Conservation (phyloP, 2,329 filamentous ascomycete genomes). For the Hirsutella rhossiliensis region DNA sequence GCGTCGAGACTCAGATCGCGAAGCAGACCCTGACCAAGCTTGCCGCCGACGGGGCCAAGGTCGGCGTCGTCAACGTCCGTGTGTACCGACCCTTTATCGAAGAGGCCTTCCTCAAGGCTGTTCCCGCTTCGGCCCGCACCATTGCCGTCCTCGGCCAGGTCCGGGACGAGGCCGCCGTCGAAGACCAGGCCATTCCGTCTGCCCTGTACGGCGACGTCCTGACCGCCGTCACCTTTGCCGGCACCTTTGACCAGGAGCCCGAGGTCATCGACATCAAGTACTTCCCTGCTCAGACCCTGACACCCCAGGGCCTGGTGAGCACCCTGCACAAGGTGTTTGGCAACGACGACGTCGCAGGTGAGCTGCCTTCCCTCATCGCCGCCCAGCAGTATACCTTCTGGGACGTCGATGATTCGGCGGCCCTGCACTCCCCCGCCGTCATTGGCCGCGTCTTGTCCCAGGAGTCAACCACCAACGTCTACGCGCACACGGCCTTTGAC, state of each 20-base stretch:
- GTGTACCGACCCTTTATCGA: conserved; percentile 93
- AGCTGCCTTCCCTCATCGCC: conserved; percentile 33
- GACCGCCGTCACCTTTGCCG: conserved; percentile 69
- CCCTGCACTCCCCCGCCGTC: conserved; percentile 50
- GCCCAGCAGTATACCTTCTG: conserved; percentile 87
- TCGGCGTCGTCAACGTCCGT: conserved; percentile 84
- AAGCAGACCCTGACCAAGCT: conserved; percentile 68
- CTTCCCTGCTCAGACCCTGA: conserved; percentile 49
- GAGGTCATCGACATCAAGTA: conserved; percentile 82
- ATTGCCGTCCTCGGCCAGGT: conserved; percentile 89
- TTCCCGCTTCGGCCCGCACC: conserved; percentile 63
- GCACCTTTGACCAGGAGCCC: conserved; percentile 49
- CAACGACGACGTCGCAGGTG: conserved; percentile 40
- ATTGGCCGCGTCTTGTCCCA: conserved; percentile 53
- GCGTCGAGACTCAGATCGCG: conserved; percentile 75
- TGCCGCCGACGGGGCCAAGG: conserved; percentile 58
- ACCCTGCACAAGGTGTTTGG: conserved; percentile 36
- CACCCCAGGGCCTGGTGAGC: conserved; percentile 39
- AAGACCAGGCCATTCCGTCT: conserved; percentile 69
- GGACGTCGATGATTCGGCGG: conserved; percentile 68
- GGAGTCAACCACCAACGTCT: conserved; percentile 54
- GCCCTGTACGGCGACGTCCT: conserved; percentile 85
- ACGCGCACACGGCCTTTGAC: conserved; percentile 49
- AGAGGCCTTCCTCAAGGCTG: conserved; percentile 74
- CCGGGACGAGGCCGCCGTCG: conserved; percentile 55